Conservation (phyloP, 73 alveolate genomes). For the Tetrahymena thermophila region DNA sequence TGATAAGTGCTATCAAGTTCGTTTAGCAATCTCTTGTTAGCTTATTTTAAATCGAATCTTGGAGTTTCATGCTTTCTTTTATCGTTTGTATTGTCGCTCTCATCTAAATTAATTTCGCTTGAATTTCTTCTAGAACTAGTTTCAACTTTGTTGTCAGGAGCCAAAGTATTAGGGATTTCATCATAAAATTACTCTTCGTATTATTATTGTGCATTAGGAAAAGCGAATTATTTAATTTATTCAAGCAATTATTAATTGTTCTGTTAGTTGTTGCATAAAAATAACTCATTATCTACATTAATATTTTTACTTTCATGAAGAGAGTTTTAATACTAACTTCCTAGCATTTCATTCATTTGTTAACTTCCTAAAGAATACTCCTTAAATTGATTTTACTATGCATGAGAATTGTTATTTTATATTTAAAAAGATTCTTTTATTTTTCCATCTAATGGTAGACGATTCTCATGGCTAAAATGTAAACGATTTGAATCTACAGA, state of each 20-base stretch:
- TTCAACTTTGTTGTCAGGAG: not conserved
- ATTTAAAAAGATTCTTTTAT: not conserved
- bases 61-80: not conserved
- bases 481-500: not conserved
- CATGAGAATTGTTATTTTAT: not conserved
- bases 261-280: too few species aligned
- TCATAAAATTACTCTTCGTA: not conserved
- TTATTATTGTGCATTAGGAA: not conserved
- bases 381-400: not conserved
- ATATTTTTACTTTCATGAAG: not conserved
- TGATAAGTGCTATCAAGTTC: not conserved
- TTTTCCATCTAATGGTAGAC: too few species aligned
- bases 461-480: not conserved
- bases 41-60: not conserved
- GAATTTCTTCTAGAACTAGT: not conserved
- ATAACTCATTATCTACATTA: not conserved
- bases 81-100: not conserved
- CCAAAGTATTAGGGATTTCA: not conserved
- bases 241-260: not conserved
- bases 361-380: not conserved
- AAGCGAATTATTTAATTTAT: not conserved
- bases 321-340: not conserved
- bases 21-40: not conserved
- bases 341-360: not conserved
- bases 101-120: not conserved